Evolutionary conservation across 2,329 filamentous ascomycete genomes (phyloP), one percentile per base, ranked within the genome.

Genomic region (Phaeosphaeria sp.): DNA sequence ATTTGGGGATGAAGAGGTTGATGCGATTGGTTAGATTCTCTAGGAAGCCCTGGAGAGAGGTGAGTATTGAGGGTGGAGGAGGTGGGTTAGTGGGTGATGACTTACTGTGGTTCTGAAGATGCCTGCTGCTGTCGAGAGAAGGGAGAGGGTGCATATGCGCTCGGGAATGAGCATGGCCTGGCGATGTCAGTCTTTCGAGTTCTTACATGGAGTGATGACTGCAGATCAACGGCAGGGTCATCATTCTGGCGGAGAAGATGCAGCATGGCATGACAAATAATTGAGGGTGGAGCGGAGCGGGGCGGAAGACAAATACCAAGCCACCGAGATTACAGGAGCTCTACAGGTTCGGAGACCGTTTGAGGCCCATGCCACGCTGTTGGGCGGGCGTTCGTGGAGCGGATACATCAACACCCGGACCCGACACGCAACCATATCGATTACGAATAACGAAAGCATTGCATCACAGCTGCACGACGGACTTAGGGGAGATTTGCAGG

Each of bases 1-100:
- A 81, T 74, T 91, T 92, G 30, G 92, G 92, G 13, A 92, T 78
- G 70, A 86, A 82, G 53, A 87, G 78, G 64, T 83, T 83, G 64
- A 84, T 81, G 40, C 84, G 80, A 65, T 84, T 81, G 49, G 81
- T 78, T 51, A 94, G 76, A 71, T 93, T 91, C 69, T 91, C 68
- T 17, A 78, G 49, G 43, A 87, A 87, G 77, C 87, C 73, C 70
- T 73, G n/a, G n/a, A 49, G 5, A 11, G 20, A 17, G 43, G 54
- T 87, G 63, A 87, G 84, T 56, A 90, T 81, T 33, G 75, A 6
- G 21, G 5, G 6, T 22, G 6, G 1, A 15, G 15, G 17, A n/a
- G 9, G 47, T 33, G 36, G n/a, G 30, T 36, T 7, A 30, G 6
- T 30, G 25, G 3, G 30, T 20, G 8, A 7, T 2, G 47, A 58